Evolutionary conservation across 2,329 filamentous ascomycete genomes (phyloP).

Genomic region (Claviceps sp.): DNA sequence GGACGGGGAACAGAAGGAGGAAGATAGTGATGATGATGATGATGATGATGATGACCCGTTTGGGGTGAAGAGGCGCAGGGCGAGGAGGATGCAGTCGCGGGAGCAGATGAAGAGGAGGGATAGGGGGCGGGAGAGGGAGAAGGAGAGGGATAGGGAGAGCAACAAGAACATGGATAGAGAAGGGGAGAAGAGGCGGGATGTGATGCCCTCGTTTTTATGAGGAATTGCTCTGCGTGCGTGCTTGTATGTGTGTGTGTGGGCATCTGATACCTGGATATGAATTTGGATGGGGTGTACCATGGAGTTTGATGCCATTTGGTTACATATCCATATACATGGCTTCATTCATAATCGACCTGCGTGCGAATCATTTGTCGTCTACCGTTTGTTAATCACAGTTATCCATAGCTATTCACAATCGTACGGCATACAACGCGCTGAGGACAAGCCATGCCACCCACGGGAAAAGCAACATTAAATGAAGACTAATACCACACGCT

Average conservation of each 20-base stretch:
- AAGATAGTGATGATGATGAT: slow-evolving; percentile 10
- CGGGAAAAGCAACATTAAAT: no score
- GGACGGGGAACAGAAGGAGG: not conserved
- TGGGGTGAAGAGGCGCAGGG: slow-evolving; percentile 18
- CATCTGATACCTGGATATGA: not conserved
- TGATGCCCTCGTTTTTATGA: slow-evolving; percentile 26
- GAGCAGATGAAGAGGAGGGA: slow-evolving; percentile 10
- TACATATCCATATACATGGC: no score
- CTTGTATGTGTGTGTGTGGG: not conserved
- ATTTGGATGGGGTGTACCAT: no score
- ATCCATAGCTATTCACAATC: no score
- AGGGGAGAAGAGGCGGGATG: slow-evolving; percentile 10
- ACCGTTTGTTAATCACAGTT: no score
- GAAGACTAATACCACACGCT: no score
- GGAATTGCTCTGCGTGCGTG: not conserved
- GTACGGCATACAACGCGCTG: no score
- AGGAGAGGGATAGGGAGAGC: not conserved
- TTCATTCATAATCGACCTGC: no score
- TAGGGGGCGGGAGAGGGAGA: not conserved
- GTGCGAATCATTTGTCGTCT: no score
- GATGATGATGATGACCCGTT: slow-evolving; percentile 23
- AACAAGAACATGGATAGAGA: not conserved
- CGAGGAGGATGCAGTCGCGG: slow-evolving; percentile 18
- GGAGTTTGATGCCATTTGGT: no score
- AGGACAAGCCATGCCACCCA: no score